phyloP scores from a whole-genome alignment of 495 filamentous ascomycete species.

The Penicillium lagena region DNA sequence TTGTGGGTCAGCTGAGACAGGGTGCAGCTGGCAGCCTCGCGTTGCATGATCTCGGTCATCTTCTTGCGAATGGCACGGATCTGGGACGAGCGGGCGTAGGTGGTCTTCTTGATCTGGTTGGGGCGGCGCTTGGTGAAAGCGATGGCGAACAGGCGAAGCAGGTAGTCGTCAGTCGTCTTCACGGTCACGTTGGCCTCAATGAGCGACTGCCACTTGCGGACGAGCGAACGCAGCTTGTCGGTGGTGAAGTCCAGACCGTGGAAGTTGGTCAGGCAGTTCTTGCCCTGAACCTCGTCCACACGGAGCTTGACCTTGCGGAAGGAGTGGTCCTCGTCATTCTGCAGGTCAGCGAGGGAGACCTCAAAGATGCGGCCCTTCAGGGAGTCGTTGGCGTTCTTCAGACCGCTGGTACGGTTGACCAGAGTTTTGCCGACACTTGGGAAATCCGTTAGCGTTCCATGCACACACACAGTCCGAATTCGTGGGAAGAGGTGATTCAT shows the following conservation, averaged over 20 bases:
- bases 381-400: constrained; percentile 99
- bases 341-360: constrained; percentile 95
- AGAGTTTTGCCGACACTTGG: constrained; percentile 95
- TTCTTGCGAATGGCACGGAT: constrained; percentile 97
- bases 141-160: constrained; percentile 95
- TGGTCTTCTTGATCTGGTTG: constrained; percentile 99
- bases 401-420: constrained; percentile 97
- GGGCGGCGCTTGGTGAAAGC: constrained; percentile 98
- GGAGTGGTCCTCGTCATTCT: constrained; percentile 98
- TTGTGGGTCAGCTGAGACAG: constrained; percentile 92
- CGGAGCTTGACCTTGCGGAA: constrained; percentile 99
- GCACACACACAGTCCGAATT: not conserved
- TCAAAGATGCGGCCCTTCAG: constrained; percentile 98
- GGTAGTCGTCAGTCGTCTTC: constrained; percentile 99
- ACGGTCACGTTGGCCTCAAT: constrained; percentile 99
- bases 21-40: constrained; percentile 89
- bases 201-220: constrained; percentile 98
- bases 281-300: constrained; percentile 97
- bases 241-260: constrained; percentile 99
- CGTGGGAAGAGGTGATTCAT: constrained; percentile 36
- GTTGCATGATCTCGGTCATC: constrained; percentile 98
- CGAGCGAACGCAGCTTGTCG: constrained; percentile 96
- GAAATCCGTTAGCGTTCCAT: constrained; percentile 7
- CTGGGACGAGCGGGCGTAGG: constrained; percentile 91
- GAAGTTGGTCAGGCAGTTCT: constrained; percentile 99